Base-by-base conservation (phyloP, 306 rosid genomes). In the Acmispon strigosus region DNA sequence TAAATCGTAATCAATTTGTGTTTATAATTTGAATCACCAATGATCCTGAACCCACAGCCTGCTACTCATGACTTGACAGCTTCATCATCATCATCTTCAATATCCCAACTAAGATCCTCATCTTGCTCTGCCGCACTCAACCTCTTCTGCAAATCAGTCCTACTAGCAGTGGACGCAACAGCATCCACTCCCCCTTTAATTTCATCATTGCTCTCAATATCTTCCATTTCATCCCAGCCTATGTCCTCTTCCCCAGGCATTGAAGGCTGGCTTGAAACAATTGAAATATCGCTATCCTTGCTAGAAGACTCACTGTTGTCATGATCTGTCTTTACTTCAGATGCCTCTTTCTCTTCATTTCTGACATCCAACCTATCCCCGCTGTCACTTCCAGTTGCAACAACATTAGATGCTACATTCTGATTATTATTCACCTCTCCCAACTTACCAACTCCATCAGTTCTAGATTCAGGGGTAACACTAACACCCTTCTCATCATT, bases 221-320 rank as follows among this genome's bases (percentile, higher is more conserved):
- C 97, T 70, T 91, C 99, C 79, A 94, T 87, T 77, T 94, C 86
- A 68, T 94, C 96, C 99, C 99, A 94, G 29, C 94, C 86, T 9
- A 87, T 77, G 47, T 94, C 90, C 73, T 90, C 98, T 61, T 91
- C 99, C 78, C 82, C 98, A 0, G 87, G 86, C 80, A 78, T 78
- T 4, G 85, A 84, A 37, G 81, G 87, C 81, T 83, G 90, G 86
- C 87, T 94, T 0, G 99, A 94, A 81, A 90, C 84, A 32, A 94
- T 61, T 1, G 99, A 94, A 57, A 94, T 81, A 65, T 94, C 99
- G 34, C 98, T 88, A 37, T 88, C 96, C 70, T 80, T 88, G 80
- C 81, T 80, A 0, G 98, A 93, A 0, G 98, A 93, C 55, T 72
- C 98, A 4, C 78, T 60, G 7, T 71, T 70, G 32, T 86, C 87